Evolutionary conservation across 768 basidiomycete species (phyloP).

Genomic region (Sistotremastrum niveocremeum): DNA sequence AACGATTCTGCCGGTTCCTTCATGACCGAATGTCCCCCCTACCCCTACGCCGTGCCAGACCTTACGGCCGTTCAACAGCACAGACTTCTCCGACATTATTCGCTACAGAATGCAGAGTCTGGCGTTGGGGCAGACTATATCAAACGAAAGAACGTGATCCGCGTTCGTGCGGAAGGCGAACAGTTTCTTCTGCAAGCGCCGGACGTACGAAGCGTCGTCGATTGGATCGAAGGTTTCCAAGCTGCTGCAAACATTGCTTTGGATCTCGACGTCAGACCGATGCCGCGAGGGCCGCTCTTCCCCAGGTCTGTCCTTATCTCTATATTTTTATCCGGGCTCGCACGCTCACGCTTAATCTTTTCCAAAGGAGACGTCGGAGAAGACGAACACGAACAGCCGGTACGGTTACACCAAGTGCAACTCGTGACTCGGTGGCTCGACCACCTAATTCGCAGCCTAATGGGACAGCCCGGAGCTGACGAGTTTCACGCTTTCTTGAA

Average conservation of each 20-base stretch:
- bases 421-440: too few species aligned
- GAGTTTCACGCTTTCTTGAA: too few species aligned
- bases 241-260: slow-evolving; percentile 84
- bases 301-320: slow-evolving; percentile 44
- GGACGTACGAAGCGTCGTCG: slow-evolving; percentile 73
- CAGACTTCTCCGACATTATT: slow-evolving; percentile 57
- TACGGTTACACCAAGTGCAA: too few species aligned
- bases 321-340: too few species aligned
- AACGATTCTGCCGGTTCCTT: too few species aligned
- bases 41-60: not conserved
- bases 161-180: slow-evolving; percentile 85
- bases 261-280: slow-evolving; percentile 81
- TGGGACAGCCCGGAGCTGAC: slow-evolving; percentile 13
- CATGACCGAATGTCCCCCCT: too few species aligned
- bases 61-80: not conserved
- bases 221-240: slow-evolving; percentile 95
- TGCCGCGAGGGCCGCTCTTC: slow-evolving; percentile 84
- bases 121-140: slow-evolving; percentile 90
- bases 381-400: too few species aligned
- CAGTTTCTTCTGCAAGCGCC: slow-evolving; percentile 90
- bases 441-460: too few species aligned
- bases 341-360: too few species aligned
- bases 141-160: slow-evolving; percentile 88
- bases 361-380: too few species aligned
- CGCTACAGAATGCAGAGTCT: slow-evolving; percentile 83